Evolutionary conservation across 768 basidiomycete genomes (phyloP), one percentile per base, ranked within the genome.

Genomic region (Lactarius akahatsu): DNA sequence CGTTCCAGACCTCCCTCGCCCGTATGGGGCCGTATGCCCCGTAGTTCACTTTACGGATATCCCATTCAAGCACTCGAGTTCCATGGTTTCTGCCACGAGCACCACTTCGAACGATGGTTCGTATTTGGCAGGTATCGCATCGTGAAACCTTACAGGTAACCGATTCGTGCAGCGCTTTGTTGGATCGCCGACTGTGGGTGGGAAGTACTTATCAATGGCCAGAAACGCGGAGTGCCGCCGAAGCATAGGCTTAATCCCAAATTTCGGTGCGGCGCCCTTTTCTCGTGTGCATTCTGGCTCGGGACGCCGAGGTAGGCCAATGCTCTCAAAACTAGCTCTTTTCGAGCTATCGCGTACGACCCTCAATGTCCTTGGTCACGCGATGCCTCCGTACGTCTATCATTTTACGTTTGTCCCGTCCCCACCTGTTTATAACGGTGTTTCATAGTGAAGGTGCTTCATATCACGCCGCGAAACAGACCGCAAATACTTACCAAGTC

Each of bases 201-300:
- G 34, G 91, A 96, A 73, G 81, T 92, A 26, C 72, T 94, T 56
- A 90, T 91, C 69, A 91, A 91, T 67, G 92, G 93, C 2, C 77
- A 87, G n/a, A 88, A 84, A 71, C 86, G 92, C 55, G 92, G 92
- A 2, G 85, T 90, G 1, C 78, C 90, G 13, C 84, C 88, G 0
- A 92, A 90, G 72, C 85, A 91, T 71, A 81, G 89, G 30, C 79
- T 83, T 68, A 81, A 81, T 38, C 76, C 82, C 8, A 88, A 87
- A 74, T 86, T 83, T 47, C 84, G 87, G 92, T 89, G 63, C 58
- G 75, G 63, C 0, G 10, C 26, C 23, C 28, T 13, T 15, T 7
- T 16, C 23, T 18, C 16, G 1, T 3, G 9, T 26, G 13, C 26
- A 26, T 40, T 50, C 32, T 40, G 30, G 30, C 30, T 54, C 36